Conservation (phyloP, 768 basidiomycete genomes). For the Jaapia argillacea region DNA sequence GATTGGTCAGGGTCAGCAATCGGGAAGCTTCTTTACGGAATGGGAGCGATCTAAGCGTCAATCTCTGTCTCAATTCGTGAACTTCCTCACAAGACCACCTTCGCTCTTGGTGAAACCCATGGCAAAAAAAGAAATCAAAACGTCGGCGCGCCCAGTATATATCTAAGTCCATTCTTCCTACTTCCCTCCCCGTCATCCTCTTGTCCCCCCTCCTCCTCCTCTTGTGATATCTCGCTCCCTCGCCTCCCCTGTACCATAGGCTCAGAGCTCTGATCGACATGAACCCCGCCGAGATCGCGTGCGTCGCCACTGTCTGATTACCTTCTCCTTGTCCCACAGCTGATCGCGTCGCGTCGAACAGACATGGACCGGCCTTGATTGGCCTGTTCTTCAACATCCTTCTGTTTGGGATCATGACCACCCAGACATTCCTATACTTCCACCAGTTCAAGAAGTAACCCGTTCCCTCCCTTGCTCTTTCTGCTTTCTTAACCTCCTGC, state of each 20-base stretch:
- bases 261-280: not conserved
- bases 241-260: not conserved
- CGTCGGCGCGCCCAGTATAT: not conserved
- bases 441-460: constrained; percentile 10
- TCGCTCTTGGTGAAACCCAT: too few relatives aligned
- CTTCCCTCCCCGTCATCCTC: not conserved
- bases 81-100: too few relatives aligned
- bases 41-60: too few relatives aligned
- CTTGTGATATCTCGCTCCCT: not conserved
- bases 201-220: not conserved
- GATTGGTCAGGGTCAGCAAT: too few relatives aligned
- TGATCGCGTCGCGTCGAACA: constrained; percentile 5
- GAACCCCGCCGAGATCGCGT: not conserved
- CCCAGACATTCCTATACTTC: constrained; percentile 22
- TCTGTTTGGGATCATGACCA: constrained; percentile 23
- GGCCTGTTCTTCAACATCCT: constrained; percentile 25
- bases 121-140: too few relatives aligned
- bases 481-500: not conserved
- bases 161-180: not conserved
- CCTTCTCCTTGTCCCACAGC: not conserved
- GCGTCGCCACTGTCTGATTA: not conserved
- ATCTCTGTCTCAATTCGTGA: too few relatives aligned
- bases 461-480: not conserved
- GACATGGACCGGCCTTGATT: constrained; percentile 24
- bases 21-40: too few relatives aligned